These are phyloP conservation scores for Centella asiatica DNA, from an alignment of 129 eudicot genomes.

Conservation along the genomic window DNA sequence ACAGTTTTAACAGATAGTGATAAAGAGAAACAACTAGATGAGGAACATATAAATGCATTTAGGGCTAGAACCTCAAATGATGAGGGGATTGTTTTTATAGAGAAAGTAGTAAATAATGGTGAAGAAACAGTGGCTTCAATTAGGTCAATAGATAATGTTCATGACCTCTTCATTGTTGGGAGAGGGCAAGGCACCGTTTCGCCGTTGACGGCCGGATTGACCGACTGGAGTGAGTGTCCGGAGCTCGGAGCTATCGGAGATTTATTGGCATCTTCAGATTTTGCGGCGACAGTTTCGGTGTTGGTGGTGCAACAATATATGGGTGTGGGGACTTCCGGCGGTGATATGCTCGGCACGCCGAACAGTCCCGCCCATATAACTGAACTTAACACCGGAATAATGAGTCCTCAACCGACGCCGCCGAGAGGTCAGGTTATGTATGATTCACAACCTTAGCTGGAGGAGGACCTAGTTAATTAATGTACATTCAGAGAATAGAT, in stretches of 20 bases:
- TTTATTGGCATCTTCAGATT: constrained; percentile 76
- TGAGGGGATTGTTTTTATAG: constrained; percentile 28
- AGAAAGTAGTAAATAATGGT: constrained; percentile 49
- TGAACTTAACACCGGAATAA: constrained; percentile 14
- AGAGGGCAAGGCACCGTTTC: constrained; percentile 68
- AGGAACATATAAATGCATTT: constrained; percentile 53
- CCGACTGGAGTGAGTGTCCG: constrained; percentile 96
- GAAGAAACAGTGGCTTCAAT: constrained; percentile 72
- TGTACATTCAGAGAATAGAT: neutral
- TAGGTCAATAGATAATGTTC: constrained; percentile 44
- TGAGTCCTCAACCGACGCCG: constrained; percentile 14
- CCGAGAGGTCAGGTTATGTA: neutral
- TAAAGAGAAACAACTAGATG: constrained; percentile 50
- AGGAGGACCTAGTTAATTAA: neutral
- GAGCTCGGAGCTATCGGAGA: constrained; percentile 91
- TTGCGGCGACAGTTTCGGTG: constrained; percentile 58
- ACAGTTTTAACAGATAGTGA: constrained; percentile 51
- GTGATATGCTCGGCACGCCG: constrained; percentile 29
- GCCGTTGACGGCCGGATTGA: constrained; percentile 71
- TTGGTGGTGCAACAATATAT: constrained; percentile 72
- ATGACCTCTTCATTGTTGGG: constrained; percentile 73
- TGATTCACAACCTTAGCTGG: constrained; percentile 9
- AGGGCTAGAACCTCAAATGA: constrained; percentile 26
- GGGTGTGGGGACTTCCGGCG: constrained; percentile 21
- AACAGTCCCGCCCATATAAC: constrained; percentile 34